Evolutionary conservation across 179 eudicot genomes (phyloP).

Genomic region (Heliamphora pulchella): DNA sequence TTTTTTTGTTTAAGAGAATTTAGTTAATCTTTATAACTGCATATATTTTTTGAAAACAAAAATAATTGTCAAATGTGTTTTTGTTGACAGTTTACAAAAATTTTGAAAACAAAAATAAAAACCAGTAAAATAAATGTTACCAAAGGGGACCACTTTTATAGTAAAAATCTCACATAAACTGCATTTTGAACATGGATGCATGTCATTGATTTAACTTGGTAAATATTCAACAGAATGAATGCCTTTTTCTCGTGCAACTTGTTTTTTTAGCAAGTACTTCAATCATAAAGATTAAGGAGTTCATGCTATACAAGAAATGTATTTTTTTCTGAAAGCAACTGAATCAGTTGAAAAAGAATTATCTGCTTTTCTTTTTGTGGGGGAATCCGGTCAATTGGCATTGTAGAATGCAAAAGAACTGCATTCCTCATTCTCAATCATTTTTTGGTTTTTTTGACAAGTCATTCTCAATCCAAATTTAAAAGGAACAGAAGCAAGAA

Average conservation of each 20-base stretch:
- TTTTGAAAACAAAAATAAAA: not conserved
- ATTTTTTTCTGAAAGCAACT: not conserved
- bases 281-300: not conserved
- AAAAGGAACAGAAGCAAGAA: not conserved
- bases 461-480: not conserved
- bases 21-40: no score
- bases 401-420: not conserved
- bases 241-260: not conserved
- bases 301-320: not conserved
- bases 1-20: no score
- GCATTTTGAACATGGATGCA: no score
- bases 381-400: not conserved
- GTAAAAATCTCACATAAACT: no score
- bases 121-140: no score
- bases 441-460: no score
- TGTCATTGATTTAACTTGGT: not conserved
- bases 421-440: not conserved
- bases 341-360: not conserved
- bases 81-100: no score
- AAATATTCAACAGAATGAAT: not conserved
- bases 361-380: not conserved
- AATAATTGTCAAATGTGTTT: no score
- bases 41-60: no score
- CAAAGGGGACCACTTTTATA: no score
- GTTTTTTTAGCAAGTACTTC: no score